Evolutionary conservation across 2,329 filamentous ascomycete genomes (phyloP).

Genomic region (Dendrostoma leiphaemia): DNA sequence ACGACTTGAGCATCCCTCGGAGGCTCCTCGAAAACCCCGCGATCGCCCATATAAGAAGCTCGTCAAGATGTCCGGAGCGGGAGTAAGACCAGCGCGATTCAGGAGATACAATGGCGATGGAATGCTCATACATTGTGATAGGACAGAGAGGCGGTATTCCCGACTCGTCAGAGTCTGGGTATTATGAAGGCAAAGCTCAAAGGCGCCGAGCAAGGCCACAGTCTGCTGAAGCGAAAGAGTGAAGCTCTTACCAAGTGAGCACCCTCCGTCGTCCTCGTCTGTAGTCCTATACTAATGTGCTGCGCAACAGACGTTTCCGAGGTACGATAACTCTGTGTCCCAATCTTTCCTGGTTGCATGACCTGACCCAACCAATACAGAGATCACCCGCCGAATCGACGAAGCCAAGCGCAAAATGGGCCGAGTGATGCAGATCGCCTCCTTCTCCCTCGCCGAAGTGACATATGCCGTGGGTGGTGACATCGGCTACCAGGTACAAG

Average conservation of each 20-base stretch:
- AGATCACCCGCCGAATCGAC: conserved; percentile 95
- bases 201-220: conserved; percentile 87
- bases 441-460: conserved; percentile 95
- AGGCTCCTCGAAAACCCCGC: neutral
- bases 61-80: conserved; percentile 37
- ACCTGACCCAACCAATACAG: conserved; percentile 41
- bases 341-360: neutral
- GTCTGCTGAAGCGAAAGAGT: conserved; percentile 93
- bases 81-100: conserved; percentile 28
- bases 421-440: conserved; percentile 97
- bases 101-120: conserved; percentile 1
- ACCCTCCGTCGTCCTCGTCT: conserved; percentile 6
- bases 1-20: conserved; percentile 3
- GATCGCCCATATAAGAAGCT: conserved; percentile 14
- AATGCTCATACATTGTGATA: conserved; percentile 33
- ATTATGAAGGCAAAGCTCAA: conserved; percentile 99
- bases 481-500: conserved; percentile 95
- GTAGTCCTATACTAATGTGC: neutral
- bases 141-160: conserved; percentile 96
- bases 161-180: conserved; percentile 93
- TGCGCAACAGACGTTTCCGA: conserved; percentile 71
- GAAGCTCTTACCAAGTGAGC: conserved; percentile 93
- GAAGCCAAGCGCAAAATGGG: conserved; percentile 99
- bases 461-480: conserved; percentile 95
- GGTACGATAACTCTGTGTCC: conserved; percentile 49